phyloP scores from a whole-genome alignment of 805 yeast species.

The Candida xyloterini region DNA sequence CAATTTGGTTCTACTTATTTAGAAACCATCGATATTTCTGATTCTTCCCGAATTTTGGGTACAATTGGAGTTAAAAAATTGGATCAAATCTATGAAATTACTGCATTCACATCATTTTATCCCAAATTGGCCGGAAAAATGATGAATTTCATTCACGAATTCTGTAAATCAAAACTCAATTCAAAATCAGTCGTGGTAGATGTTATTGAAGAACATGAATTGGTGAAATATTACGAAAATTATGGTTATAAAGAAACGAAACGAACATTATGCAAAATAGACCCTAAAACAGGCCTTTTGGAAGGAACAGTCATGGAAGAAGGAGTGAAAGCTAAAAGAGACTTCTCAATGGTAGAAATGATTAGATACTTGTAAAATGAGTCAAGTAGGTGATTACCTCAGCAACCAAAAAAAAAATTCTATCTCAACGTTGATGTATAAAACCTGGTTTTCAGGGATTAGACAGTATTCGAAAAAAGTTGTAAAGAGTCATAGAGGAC shows the following conservation, averaged over 20 bases:
- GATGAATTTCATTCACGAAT: conserved; percentile 18
- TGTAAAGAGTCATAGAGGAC: conserved; percentile 15
- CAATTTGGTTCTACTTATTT: neutral
- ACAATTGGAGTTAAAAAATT: conserved; percentile 35
- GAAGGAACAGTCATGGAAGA: conserved; percentile 33
- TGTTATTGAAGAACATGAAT: conserved; percentile 48
- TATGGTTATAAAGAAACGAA: conserved; percentile 37
- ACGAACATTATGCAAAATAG: conserved; percentile 25
- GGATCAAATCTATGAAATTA: conserved; percentile 37
- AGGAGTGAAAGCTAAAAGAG: conserved; percentile 36
- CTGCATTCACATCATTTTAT: conserved; percentile 51
- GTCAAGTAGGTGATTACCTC: conserved; percentile 5
- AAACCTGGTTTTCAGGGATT: conserved; percentile 12
- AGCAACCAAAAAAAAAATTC: conserved; percentile 10
- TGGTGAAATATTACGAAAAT: conserved; percentile 43
- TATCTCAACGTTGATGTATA: conserved; percentile 5
- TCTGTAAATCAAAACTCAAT: conserved; percentile 9
- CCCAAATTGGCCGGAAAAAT: conserved; percentile 33
- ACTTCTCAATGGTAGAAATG: conserved; percentile 42
- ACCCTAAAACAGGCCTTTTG: conserved; percentile 22
- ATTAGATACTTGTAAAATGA: conserved; percentile 3
- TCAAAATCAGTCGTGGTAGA: conserved; percentile 34
- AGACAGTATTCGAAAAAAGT: conserved; percentile 16
- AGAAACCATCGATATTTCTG: conserved; percentile 9
- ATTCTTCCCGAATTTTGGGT: conserved; percentile 35